Conservation (phyloP, 2,329 filamentous ascomycete genomes). For the Ophiocordyceps sinensis region DNA sequence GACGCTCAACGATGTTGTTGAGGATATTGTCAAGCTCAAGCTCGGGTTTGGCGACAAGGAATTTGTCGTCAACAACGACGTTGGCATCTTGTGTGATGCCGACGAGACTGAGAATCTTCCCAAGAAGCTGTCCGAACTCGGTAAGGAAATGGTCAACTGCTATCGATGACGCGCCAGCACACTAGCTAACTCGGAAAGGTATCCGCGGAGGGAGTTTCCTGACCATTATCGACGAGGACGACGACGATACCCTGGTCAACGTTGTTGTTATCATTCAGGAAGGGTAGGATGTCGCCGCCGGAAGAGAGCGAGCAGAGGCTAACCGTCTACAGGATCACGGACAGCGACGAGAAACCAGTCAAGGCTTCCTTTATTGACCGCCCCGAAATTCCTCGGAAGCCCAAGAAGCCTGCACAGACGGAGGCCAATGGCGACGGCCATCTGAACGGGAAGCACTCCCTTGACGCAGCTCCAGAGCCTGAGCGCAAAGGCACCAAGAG, state of each 20-base stretch:
- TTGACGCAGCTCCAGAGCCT: conserved; percentile 17
- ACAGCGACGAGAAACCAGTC: conserved; percentile 38
- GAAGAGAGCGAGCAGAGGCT: conserved; percentile 7
- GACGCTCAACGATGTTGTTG: conserved; percentile 66
- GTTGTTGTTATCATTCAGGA: conserved; percentile 58
- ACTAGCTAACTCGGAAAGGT: conserved; percentile 24
- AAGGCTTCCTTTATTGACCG: conserved; percentile 28
- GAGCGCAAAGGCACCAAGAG: conserved; percentile 30
- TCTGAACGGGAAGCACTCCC: conserved; percentile 25
- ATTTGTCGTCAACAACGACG: conserved; percentile 60
- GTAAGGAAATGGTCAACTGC: conserved; percentile 20
- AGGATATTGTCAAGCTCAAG: conserved; percentile 53
- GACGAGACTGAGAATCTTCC: conserved; percentile 76
- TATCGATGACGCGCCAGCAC: background rate
- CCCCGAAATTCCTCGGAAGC: conserved; percentile 37
- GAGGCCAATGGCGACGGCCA: conserved; percentile 24
- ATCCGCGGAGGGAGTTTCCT: conserved; percentile 62
- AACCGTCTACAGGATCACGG: conserved; percentile 22
- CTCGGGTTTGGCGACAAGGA: conserved; percentile 68
- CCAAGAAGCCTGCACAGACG: conserved; percentile 23
- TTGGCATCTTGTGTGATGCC: conserved; percentile 72
- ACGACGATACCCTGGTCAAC: conserved; percentile 61
- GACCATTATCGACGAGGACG: conserved; percentile 73
- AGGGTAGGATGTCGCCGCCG: conserved; percentile 28
- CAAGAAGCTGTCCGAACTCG: conserved; percentile 67